Evolutionary conservation across 2,329 filamentous ascomycete genomes (phyloP).

Genomic region (Ilyonectria mors-panacis): DNA sequence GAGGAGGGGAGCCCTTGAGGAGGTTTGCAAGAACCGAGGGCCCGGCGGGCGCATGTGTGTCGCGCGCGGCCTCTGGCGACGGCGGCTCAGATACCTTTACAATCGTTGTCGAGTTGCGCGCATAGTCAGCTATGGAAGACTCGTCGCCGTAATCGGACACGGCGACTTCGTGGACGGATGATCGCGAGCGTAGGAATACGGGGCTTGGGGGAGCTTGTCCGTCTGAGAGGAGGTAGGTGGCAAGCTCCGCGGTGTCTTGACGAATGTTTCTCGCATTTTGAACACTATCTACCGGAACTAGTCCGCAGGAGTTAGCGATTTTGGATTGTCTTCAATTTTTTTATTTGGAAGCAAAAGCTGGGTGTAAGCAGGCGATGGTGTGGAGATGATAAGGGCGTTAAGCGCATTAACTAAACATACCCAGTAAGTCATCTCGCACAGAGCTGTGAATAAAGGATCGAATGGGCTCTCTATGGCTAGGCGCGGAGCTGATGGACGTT

Average conservation of each 20-base stretch:
- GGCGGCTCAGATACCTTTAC: constrained; percentile 71
- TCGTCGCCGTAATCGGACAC: constrained; percentile 41
- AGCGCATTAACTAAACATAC: constrained; percentile 56
- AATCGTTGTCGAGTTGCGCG: constrained; percentile 65
- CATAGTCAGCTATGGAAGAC: constrained; percentile 42
- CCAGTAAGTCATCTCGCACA: constrained; percentile 68
- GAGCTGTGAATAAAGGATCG: constrained; percentile 80
- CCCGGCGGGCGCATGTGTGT: constrained; percentile 43
- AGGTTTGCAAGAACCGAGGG: constrained; percentile 65
- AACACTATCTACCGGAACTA: constrained; percentile 75
- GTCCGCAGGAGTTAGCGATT: constrained; percentile 1
- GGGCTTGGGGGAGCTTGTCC: constrained; percentile 62
- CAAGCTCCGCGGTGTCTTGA: constrained; percentile 89
- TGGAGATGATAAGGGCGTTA: neutral
- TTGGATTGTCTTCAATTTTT: too few relatives aligned
- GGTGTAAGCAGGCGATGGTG: neutral
- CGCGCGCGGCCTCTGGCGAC: constrained; percentile 43
- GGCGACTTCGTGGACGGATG: constrained; percentile 49
- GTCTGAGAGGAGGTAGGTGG: constrained; percentile 83
- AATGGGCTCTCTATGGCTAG: constrained; percentile 73
- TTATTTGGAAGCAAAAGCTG: neutral
- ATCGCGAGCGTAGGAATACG: constrained; percentile 60
- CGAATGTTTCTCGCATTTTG: constrained; percentile 85
- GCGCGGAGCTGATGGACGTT: constrained; percentile 55
- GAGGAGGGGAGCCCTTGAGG: constrained; percentile 64